Percentiles rank a stretch among this genome's conserved stretches.
These are phyloP conservation scores for Prototheca cutis DNA, from an alignment of 163 green algal species.

Conservation along the genomic window DNA sequence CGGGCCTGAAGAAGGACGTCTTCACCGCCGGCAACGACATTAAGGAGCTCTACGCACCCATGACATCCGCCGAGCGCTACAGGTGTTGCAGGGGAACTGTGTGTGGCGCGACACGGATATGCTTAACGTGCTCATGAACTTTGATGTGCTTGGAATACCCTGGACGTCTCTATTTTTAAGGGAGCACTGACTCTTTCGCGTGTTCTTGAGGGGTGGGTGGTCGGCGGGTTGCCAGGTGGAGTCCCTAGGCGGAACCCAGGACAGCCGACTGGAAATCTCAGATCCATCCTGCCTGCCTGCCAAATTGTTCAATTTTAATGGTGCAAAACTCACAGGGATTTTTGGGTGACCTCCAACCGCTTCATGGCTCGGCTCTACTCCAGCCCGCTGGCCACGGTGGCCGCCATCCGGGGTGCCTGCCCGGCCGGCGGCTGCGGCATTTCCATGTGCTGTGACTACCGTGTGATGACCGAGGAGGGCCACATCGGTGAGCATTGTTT, in stretches of 20 bases:
- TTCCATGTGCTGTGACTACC: conserved; percentile 52
- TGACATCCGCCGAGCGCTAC: conserved; percentile 36
- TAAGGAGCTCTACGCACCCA: conserved; percentile 52
- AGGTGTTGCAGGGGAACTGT: conserved; percentile 4
- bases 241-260: too few relatives aligned
- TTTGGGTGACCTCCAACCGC: conserved; percentile 39
- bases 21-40: conserved; percentile 71
- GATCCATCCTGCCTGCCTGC: too few relatives aligned
- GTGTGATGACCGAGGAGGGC: conserved; percentile 45
- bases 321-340: conserved; percentile 28
- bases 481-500: conserved; percentile 42
- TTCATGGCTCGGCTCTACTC: conserved; percentile 37
- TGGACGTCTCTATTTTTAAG: conserved; percentile 3
- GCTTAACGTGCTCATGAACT: too few relatives aligned
- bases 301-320: too few relatives aligned
- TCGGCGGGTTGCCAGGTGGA: conserved; percentile 5
- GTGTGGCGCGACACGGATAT: too few relatives aligned
- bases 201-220: background rate
- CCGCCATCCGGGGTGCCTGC: conserved; percentile 54
- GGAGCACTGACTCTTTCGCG: too few relatives aligned
- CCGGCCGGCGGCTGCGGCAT: conserved; percentile 56
- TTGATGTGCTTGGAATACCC: too few relatives aligned
- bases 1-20: conserved; percentile 29
- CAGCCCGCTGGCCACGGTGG: conserved; percentile 47
- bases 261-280: too few relatives aligned